Evolutionary conservation across 2,329 filamentous ascomycete species (phyloP), one percentile per base, ranked within the genome.

Genomic region (Sclerotinia sclerotiorum): DNA sequence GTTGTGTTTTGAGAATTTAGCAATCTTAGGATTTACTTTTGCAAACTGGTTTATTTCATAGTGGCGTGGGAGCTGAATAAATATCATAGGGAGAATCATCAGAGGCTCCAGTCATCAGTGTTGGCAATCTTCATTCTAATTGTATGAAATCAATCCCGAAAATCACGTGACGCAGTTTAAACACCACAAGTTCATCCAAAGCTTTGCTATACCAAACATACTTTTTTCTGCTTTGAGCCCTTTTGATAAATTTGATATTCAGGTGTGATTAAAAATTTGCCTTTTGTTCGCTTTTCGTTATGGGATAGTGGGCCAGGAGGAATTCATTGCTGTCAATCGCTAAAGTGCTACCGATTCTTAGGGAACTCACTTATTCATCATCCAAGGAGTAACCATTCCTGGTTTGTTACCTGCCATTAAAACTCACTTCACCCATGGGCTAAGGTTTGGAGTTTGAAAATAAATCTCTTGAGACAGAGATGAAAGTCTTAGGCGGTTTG

Each of bases 1-100:
- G 5, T 24, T 35, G 7, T 61, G 2, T 11, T 35, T 61, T 10
- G 1, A 58, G 24, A 15, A 15, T 58, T 42, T 44, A 35, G 3
- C 17, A 1, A 8, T 51, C n/a, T 39, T 0, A 3, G 15, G 1
- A 13, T 3, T 5, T 19, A 27, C 17, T 27, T 39, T n/a, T 0
- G 1, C 1, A 21, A 13, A 7, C 17, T 4, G 3, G n/a, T 19
- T 39, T 1, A 24, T 1, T 27, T 11, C 2, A 5, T 11, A 19
- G 13, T 39, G n/a, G 1, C 13, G 24, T 27, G 11, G 0, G 0
- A 19, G 5, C 5, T 56, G 8, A 13, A 15, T 15, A 29, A 24
- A 24, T 7, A 0, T 7, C 21, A 24, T n/a, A 17, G 0, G 4
- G 19, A 42, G 1, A 17, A 3, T 17, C 6, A 39, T 5, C 13